phyloP scores from a whole-genome alignment of 495 filamentous ascomycete genomes.

The Daldinia vernicosa region DNA sequence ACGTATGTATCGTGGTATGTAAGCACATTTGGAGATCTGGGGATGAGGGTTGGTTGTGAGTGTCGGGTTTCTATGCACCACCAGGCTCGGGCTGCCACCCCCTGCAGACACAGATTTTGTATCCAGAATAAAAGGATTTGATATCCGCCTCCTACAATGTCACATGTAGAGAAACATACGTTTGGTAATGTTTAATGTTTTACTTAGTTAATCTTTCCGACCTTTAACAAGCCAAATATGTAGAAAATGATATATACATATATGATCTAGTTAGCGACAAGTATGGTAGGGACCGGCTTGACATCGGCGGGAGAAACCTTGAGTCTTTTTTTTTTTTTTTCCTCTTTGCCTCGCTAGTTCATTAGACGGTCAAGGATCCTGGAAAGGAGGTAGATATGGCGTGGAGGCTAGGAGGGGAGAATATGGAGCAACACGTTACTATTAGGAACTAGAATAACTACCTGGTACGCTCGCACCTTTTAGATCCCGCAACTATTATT shows the following conservation, averaged over 20 bases:
- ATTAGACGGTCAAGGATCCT: conserved; percentile 29
- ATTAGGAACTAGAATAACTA: conserved; percentile 1
- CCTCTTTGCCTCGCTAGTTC: conserved; percentile 1
- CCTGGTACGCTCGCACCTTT: background rate
- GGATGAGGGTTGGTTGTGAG: conserved; percentile 32
- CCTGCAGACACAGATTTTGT: conserved; percentile 23
- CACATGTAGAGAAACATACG: conserved; percentile 1
- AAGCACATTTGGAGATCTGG: conserved; percentile 32
- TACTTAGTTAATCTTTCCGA: too few species aligned
- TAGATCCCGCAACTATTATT: background rate
- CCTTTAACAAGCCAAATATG: background rate
- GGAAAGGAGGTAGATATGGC: conserved; percentile 8
- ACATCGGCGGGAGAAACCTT: conserved; percentile 34
- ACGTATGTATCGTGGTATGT: conserved; percentile 2
- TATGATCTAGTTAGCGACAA: background rate
- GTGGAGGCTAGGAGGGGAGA: conserved; percentile 2
- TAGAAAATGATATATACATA: background rate
- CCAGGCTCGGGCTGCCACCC: conserved; percentile 23
- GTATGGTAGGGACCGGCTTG: background rate
- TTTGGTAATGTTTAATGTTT: background rate
- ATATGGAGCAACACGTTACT: conserved; percentile 1
- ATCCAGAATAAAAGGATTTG: conserved; percentile 15
- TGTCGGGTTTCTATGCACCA: conserved; percentile 31
- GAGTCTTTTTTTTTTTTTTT: conserved; percentile 14
- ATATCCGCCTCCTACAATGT: conserved; percentile 18